These are phyloP conservation scores for Hypoxylon fuscum DNA, from an alignment of 495 filamentous ascomycete genomes.

Conservation along the genomic window DNA sequence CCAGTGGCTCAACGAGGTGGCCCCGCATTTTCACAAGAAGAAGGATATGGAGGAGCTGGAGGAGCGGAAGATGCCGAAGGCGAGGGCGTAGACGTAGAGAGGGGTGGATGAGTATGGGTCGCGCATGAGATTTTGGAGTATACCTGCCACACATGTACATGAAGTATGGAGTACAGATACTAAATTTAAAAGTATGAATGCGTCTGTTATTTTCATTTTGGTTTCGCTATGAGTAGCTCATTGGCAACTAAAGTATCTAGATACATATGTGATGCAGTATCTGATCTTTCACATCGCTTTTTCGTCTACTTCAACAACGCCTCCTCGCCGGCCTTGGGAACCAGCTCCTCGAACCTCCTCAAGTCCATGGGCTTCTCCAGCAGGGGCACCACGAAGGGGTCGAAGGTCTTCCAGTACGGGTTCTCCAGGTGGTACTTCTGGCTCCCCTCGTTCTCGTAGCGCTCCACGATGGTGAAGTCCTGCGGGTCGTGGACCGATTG, in stretches of 20 bases:
- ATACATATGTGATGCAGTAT: too few relatives aligned
- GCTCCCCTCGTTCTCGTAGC: constrained; percentile 66
- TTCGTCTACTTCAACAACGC: constrained; percentile 39
- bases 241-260: too few relatives aligned
- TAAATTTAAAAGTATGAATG: neutral
- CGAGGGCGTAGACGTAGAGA: constrained; percentile 12
- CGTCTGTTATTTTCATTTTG: neutral
- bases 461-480: constrained; percentile 75
- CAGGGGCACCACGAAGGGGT: constrained; percentile 70
- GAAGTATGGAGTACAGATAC: neutral
- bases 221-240: neutral
- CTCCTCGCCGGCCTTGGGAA: constrained; percentile 53
- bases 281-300: too few relatives aligned
- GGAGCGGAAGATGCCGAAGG: constrained; percentile 76
- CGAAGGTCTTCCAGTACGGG: constrained; percentile 77
- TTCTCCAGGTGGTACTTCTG: constrained; percentile 72
- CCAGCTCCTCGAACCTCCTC: constrained; percentile 67
- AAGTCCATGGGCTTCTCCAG: constrained; percentile 72
- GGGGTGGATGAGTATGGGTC: constrained; percentile 14
- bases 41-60: constrained; percentile 85
- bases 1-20: constrained; percentile 89
- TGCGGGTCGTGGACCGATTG: constrained; percentile 69
- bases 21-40: constrained; percentile 95
- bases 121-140: neutral
- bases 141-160: neutral